Percentiles rank a stretch among this genome's conserved stretches.
phyloP scores from a whole-genome alignment of 2,329 filamentous ascomycete species.

The Diaporthe ilicicola region DNA sequence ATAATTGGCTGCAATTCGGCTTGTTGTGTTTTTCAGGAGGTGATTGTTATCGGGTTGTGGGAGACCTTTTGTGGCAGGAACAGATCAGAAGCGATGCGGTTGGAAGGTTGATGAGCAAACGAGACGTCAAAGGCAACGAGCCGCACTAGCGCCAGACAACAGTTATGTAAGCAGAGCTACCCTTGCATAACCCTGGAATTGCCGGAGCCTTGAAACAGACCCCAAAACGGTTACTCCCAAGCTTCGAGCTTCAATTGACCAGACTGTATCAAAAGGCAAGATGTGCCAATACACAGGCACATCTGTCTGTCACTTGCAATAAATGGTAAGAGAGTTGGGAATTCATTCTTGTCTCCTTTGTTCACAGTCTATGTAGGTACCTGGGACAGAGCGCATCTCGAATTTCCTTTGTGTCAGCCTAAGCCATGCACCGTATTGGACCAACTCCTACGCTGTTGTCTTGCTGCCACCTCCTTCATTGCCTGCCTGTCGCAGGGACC shows the following conservation, averaged over 20 bases:
- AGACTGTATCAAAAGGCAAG: neutral
- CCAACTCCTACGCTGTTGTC: neutral
- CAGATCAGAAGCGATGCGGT: neutral
- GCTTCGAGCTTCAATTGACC: neutral
- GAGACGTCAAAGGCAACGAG: slow-evolving; percentile 6
- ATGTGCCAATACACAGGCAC: neutral
- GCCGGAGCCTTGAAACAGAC: neutral
- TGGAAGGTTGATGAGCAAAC: neutral
- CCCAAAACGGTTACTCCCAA: no score
- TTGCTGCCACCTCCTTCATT: neutral
- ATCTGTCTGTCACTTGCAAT: neutral
- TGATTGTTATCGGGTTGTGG: neutral
- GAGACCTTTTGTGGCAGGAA: neutral
- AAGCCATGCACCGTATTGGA: neutral
- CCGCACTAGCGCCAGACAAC: neutral
- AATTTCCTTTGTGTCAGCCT: neutral
- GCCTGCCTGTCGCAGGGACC: slow-evolving; percentile 1
- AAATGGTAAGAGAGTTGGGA: neutral
- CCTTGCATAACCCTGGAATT: neutral
- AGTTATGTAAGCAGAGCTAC: neutral
- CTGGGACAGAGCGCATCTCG: neutral
- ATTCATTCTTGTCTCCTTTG: neutral
- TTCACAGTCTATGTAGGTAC: neutral
- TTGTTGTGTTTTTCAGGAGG: neutral
- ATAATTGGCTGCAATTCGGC: neutral